Conservation (phyloP, 768 basidiomycete species). For the Panellus pusillus region DNA sequence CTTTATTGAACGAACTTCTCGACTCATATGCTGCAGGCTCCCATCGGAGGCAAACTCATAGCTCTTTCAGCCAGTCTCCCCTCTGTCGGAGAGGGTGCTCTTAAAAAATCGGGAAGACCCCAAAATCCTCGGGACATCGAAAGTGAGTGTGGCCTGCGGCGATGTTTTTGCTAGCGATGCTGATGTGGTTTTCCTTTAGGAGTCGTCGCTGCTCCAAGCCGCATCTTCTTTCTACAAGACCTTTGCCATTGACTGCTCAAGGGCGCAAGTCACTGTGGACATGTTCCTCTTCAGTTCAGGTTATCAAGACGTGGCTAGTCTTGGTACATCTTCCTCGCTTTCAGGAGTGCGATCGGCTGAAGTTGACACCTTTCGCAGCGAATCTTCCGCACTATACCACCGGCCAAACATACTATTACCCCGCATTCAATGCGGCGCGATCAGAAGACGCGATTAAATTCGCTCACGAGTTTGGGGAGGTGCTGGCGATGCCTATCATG, state of each 20-base stretch:
- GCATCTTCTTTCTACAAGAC: slow-evolving; percentile 96
- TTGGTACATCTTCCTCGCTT: slow-evolving; percentile 49
- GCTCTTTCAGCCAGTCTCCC: slow-evolving; percentile 86
- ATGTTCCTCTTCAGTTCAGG: slow-evolving; percentile 97
- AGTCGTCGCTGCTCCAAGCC: slow-evolving; percentile 91
- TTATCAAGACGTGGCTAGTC: slow-evolving; percentile 94
- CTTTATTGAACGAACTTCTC: neutral
- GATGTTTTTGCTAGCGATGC: neutral
- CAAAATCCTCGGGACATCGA: slow-evolving; percentile 91
- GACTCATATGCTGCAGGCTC: slow-evolving; percentile 47
- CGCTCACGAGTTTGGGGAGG: slow-evolving; percentile 94
- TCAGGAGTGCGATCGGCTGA: neutral
- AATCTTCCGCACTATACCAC: slow-evolving; percentile 96
- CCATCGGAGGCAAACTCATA: slow-evolving; percentile 93
- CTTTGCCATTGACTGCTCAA: slow-evolving; percentile 97
- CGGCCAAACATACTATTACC: slow-evolving; percentile 97
- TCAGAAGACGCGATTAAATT: slow-evolving; percentile 98
- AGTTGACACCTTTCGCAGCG: slow-evolving; percentile 42
- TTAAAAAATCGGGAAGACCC: slow-evolving; percentile 98
- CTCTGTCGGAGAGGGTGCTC: slow-evolving; percentile 81
- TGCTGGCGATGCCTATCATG: slow-evolving; percentile 92
- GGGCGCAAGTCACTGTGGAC: slow-evolving; percentile 95
- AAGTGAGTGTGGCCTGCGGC: slow-evolving; percentile 46
- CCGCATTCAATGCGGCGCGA: slow-evolving; percentile 92
- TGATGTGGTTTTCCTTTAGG: slow-evolving; percentile 41